Base-by-base conservation (phyloP, 345 rosid genomes). In the Aquilaria malaccensis region DNA sequence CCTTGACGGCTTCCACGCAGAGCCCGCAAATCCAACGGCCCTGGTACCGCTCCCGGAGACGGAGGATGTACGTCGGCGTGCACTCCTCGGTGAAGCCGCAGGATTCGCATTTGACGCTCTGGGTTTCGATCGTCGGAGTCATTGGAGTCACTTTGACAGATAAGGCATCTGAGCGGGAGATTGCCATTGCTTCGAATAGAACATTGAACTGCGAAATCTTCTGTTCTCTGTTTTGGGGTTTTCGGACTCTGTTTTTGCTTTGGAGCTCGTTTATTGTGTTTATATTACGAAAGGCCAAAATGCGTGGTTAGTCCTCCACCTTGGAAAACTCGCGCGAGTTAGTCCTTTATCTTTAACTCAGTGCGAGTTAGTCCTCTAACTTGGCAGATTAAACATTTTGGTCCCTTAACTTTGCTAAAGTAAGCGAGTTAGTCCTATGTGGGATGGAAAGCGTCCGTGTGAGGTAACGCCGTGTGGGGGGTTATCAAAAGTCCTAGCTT, bases 11-110 rank as follows among this genome's bases (percentile, higher is more conserved):
- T 68, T 85, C 85, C 2, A 64, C 72, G 64, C 91, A 85, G 45
- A 85, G 82, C 22, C 91, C 91, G 33, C 91, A 82, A 11, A 85
- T 33, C 91, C 91, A 82, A 7, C 74, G 70, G 9, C 91, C 91
- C 10, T 80, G 77, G 81, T 78, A 73, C 15, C 80, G 75, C 2
- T 77, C 84, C 4, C 84, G 77, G 64, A 79, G 80, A 4, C 80
- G 77, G 11, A 61, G 64, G 55, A 82, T 82, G 45, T 82, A 82
- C 0, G 77, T 68, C 11, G 76, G 74, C 12, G 91, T 85, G 74
- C 91, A 82, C 5, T 85, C 91, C 67, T 85, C 91, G 0, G 79
- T 73, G 74, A 85, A 80, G 13, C 85, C 85, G 13, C 91, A 82
- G 0, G 87, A 78, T 54, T 75, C 72, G 60, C 91, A 85, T 67